phyloP scores from a whole-genome alignment of 2,329 filamentous ascomycete genomes.

The Raffaelea albimanens region DNA sequence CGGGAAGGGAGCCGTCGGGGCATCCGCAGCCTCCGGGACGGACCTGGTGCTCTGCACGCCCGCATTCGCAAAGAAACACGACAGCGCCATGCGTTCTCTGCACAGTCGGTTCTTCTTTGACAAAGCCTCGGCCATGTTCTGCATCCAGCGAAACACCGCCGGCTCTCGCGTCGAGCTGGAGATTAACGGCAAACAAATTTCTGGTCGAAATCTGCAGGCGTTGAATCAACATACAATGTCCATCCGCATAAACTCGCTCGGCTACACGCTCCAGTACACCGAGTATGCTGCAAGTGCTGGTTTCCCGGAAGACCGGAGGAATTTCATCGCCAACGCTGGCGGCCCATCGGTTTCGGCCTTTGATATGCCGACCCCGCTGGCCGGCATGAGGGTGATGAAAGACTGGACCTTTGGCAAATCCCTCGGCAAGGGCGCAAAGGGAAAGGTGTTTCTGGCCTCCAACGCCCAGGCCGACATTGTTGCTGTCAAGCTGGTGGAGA shows the following conservation, averaged over 20 bases:
- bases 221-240: not conserved
- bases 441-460: not conserved
- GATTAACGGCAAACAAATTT: not conserved
- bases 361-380: not conserved
- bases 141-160: not conserved
- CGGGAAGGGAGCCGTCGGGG: not conserved
- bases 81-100: not conserved
- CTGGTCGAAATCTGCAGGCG: not conserved
- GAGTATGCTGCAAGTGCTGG: not conserved
- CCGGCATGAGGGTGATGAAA: not conserved
- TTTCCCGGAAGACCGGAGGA: not conserved
- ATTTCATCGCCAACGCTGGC: not conserved
- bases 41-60: not conserved
- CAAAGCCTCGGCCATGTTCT: not conserved
- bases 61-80: not conserved
- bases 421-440: not conserved
- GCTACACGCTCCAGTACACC: not conserved
- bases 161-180: not conserved
- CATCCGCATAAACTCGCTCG: not conserved
- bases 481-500: not conserved
- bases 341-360: not conserved
- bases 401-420: not conserved
- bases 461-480: not conserved
- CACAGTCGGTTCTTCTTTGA: not conserved
- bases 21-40: not conserved